These are phyloP conservation scores for Pilaira anomala DNA, from an alignment of 192 early-diverging fungal species.

Conservation along the genomic window DNA sequence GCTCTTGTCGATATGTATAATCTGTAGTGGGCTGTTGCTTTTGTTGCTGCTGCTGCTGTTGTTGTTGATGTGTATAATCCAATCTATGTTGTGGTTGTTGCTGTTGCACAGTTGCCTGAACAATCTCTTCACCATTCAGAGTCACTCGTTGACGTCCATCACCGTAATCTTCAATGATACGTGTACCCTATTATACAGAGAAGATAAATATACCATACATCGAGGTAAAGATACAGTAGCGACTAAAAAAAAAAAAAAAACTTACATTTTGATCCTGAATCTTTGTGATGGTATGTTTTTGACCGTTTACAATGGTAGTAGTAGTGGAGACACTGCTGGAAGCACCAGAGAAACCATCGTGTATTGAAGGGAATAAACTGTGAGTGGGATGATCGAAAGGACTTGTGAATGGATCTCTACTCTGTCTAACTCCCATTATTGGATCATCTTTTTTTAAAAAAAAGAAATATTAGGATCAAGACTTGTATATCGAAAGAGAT, in stretches of 20 bases:
- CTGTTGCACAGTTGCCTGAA: not conserved
- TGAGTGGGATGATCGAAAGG: not conserved
- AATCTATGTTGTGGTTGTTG: not conserved
- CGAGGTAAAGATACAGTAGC: too few species aligned
- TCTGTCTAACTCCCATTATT: not conserved
- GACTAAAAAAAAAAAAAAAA: too few species aligned
- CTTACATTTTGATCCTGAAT: conserved; percentile 17
- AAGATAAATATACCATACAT: not conserved
- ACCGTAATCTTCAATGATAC: conserved; percentile 18
- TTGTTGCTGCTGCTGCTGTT: not conserved
- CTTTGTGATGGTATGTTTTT: conserved; percentile 5
- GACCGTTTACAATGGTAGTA: not conserved
- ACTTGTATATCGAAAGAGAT: not conserved
- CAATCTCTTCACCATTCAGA: conserved; percentile 13
- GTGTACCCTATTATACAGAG: not conserved
- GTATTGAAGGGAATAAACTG: not conserved
- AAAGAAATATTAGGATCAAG: not conserved
- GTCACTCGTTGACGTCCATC: conserved; percentile 12
- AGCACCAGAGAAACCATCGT: not conserved
- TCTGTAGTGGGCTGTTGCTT: not conserved
- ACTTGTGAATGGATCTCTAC: not conserved
- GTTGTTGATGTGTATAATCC: not conserved
- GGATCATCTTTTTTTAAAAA: conserved; percentile 5
- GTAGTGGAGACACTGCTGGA: conserved; percentile 5
- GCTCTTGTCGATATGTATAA: not conserved